These are phyloP conservation scores for Cucurbita argyrosperma DNA, from an alignment of 306 rosid genomes.

Conservation along the genomic window DNA sequence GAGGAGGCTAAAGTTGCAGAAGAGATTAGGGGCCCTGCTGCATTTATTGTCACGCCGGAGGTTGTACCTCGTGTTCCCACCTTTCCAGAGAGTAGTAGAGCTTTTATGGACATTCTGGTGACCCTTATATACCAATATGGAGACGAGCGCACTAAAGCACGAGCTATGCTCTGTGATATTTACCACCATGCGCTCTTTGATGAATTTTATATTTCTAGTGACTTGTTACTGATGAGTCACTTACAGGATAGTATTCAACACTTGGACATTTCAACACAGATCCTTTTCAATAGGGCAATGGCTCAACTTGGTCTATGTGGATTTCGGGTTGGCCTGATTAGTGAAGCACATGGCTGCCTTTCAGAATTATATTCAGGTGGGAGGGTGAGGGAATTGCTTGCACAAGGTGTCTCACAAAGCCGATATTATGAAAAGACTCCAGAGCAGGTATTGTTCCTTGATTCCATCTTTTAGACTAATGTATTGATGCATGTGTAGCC, in stretches of 20 bases:
- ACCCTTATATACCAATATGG: conserved; percentile 68
- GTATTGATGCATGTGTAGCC: neutral
- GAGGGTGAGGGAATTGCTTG: conserved; percentile 91
- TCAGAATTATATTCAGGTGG: conserved; percentile 96
- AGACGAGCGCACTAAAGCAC: conserved; percentile 89
- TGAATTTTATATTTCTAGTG: conserved; percentile 74
- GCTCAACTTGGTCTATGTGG: conserved; percentile 91
- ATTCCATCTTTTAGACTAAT: neutral
- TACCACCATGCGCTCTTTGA: conserved; percentile 84
- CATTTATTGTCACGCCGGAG: conserved; percentile 71
- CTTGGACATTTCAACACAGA: conserved; percentile 91
- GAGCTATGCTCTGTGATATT: conserved; percentile 97
- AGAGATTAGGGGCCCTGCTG: conserved; percentile 52
- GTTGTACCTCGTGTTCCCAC: conserved; percentile 73
- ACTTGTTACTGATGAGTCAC: conserved; percentile 91
- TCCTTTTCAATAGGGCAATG: conserved; percentile 90
- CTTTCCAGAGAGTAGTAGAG: conserved; percentile 69
- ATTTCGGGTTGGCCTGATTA: conserved; percentile 61
- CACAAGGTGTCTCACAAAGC: conserved; percentile 90
- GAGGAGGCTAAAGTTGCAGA: conserved; percentile 43
- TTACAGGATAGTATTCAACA: conserved; percentile 78
- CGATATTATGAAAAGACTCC: conserved; percentile 97
- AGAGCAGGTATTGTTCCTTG: conserved; percentile 55
- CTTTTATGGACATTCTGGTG: conserved; percentile 69
- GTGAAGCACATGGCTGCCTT: conserved; percentile 80